Conservation (phyloP, 2,329 filamentous ascomycete genomes). For the Cryphonectria parasitica region DNA sequence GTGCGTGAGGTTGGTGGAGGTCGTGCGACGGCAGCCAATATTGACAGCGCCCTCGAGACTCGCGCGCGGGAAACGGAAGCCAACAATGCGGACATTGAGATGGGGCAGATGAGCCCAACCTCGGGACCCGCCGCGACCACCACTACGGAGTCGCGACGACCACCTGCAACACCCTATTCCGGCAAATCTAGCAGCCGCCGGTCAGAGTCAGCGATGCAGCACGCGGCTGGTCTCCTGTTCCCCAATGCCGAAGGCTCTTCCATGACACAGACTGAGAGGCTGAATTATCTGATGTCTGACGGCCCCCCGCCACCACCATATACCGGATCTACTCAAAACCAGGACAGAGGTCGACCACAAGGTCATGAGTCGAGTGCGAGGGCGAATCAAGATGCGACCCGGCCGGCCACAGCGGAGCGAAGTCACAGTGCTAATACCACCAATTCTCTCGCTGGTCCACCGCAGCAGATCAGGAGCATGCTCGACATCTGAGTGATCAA, state of each 20-base stretch:
- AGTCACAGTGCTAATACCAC: slow-evolving; percentile 51
- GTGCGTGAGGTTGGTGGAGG: slow-evolving; percentile 59
- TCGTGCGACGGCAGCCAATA: slow-evolving; percentile 47
- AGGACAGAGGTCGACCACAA: slow-evolving; percentile 34
- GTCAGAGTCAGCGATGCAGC: slow-evolving; percentile 48
- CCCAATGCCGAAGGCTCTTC: slow-evolving; percentile 41
- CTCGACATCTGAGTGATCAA: slow-evolving; percentile 51
- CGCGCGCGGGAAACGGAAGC: slow-evolving; percentile 17
- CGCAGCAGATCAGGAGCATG: slow-evolving; percentile 63
- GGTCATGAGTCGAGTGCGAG: slow-evolving; percentile 9
- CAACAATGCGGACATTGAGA: slow-evolving; percentile 30
- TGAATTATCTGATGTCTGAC: slow-evolving; percentile 47
- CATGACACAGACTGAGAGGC: slow-evolving; percentile 30
- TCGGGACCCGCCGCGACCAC: slow-evolving; percentile 12
- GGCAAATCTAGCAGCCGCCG: slow-evolving; percentile 51
- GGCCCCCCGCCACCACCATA: slow-evolving; percentile 51
- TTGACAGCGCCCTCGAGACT: slow-evolving; percentile 40
- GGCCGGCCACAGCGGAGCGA: slow-evolving; percentile 42
- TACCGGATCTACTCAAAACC: slow-evolving; percentile 32
- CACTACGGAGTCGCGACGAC: slow-evolving; percentile 11
- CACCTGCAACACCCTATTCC: slow-evolving; percentile 40
- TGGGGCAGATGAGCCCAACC: slow-evolving; percentile 38
- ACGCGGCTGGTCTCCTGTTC: slow-evolving; percentile 53
- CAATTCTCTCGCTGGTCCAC: slow-evolving; percentile 51
- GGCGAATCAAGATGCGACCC: slow-evolving; percentile 24